A percentile compares a stretch with the other conserved stretches of the same genome.
phyloP scores from a whole-genome alignment of 495 filamentous ascomycete species.

The Monascus purpureus region DNA sequence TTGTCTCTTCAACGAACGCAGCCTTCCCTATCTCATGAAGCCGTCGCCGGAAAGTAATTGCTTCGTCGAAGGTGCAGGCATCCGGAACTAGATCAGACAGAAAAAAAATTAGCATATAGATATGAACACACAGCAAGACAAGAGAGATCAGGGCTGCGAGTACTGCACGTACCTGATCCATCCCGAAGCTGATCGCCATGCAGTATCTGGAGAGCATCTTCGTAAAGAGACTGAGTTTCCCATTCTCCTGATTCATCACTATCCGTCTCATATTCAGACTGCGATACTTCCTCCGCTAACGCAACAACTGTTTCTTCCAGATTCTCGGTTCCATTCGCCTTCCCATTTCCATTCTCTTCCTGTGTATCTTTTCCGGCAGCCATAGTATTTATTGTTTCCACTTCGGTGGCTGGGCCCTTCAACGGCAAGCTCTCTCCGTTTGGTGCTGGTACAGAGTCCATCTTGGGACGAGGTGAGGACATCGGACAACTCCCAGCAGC shows the following conservation, averaged over 20 bases:
- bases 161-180: constrained; percentile 25
- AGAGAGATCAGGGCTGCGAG: constrained; percentile 10
- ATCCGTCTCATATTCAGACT: constrained; percentile 38
- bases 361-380: constrained; percentile 9
- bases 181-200: constrained; percentile 46
- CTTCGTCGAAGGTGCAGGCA: constrained; percentile 63
- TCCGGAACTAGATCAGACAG: constrained; percentile 25
- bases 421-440: constrained; percentile 23
- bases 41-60: constrained; percentile 48
- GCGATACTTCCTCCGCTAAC: constrained; percentile 12
- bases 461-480: constrained; percentile 15
- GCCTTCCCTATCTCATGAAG: constrained; percentile 63
- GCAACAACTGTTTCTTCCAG: constrained; percentile 13
- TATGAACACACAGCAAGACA: constrained; percentile 3
- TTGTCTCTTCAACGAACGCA: constrained; percentile 58
- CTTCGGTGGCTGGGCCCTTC: constrained; percentile 30
- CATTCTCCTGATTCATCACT: constrained; percentile 47
- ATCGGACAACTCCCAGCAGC: constrained; percentile 18
- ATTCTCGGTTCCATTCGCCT: constrained; percentile 4
- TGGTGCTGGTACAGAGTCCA: constrained; percentile 31
- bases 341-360: neutral
- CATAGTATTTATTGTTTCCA: constrained; percentile 27
- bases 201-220: constrained; percentile 50
- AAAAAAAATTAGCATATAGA: constrained; percentile 4
- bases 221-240: constrained; percentile 55